Base-by-base conservation (phyloP, 177 flowering plant species). In the Telopea speciosissima region DNA sequence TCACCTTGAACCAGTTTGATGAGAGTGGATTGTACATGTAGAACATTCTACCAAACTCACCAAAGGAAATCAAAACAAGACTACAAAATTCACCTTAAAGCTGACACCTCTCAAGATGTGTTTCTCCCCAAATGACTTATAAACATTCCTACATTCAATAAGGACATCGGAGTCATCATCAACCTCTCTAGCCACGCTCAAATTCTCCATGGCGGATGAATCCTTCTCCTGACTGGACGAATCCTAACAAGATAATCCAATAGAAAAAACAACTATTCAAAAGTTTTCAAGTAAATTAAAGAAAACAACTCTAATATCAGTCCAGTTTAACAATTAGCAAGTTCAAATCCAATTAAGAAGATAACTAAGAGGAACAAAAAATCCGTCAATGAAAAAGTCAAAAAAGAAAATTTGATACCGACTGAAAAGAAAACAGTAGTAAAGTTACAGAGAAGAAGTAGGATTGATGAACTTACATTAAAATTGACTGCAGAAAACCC, bases 51-150 rank as follows among this genome's bases (percentile, higher is more conserved):
- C 17, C 54, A 49, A 49, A 49, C 16, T 52, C 62, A 25, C 23
- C 17, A 56, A 31, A 3, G 21, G 31, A 68, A 21, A 22, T 13
- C n/a, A 68, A 62, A 45, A 13, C 21, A 63, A 56, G 21, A 1
- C 42, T 11, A 12, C 19, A 66, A 73, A 45, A 64, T 45, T 82
- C 65, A 94, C 98, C 97, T 92, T 95, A 81, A 95, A 95, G 86
- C 90, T 95, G 74, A 95, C 91, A 77, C 99, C 99, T 79, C 81
- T 89, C 82, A 95, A 74, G 69, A 95, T 90, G 26, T 89, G 85
- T 81, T 92, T 95, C 72, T 89, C 94, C 31, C 97, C 99, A 83
- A 95, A 92, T 65, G 99, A 89, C 79, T 95, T 95, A 81, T 85
- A 82, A 31, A 92, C 88, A 73, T 92, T 82, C 82, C 84, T 84